These are phyloP conservation scores for Epichloe gansuensis DNA, from an alignment of 2,329 filamentous ascomycete species.

Conservation along the genomic window DNA sequence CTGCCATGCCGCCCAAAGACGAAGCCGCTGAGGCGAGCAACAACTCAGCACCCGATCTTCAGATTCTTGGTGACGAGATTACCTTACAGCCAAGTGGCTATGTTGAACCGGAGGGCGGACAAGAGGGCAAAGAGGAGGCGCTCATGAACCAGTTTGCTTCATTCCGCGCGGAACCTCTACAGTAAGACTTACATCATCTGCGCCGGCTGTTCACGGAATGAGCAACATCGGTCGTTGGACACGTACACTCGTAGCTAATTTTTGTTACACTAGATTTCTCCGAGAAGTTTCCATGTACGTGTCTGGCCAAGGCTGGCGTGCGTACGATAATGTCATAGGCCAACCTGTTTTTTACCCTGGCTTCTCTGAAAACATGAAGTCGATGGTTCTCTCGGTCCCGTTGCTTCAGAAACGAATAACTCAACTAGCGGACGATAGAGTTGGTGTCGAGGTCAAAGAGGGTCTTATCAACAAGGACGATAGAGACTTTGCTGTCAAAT, in stretches of 20 bases:
- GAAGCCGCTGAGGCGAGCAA: slow-evolving; percentile 17
- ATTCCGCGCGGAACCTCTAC: slow-evolving; percentile 59
- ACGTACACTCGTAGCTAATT: neutral
- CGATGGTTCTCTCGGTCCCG: slow-evolving; percentile 58
- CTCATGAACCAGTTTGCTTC: slow-evolving; percentile 75
- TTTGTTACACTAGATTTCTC: slow-evolving; percentile 51
- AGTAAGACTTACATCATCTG: slow-evolving; percentile 25
- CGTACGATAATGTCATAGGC: slow-evolving; percentile 80
- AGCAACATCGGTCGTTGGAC: neutral
- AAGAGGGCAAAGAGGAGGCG: slow-evolving; percentile 48
- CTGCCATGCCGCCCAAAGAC: slow-evolving; percentile 19
- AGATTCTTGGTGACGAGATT: slow-evolving; percentile 62
- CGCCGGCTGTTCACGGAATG: neutral
- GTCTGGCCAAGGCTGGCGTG: slow-evolving; percentile 86
- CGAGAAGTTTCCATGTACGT: slow-evolving; percentile 90
- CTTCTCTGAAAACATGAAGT: slow-evolving; percentile 83
- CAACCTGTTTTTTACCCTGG: slow-evolving; percentile 89
- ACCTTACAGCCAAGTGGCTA: slow-evolving; percentile 63
- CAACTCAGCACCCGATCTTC: slow-evolving; percentile 56
- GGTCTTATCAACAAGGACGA: slow-evolving; percentile 49
- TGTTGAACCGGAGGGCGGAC: slow-evolving; percentile 37
- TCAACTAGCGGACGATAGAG: slow-evolving; percentile 61
- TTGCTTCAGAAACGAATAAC: slow-evolving; percentile 63
- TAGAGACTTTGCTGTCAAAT: slow-evolving; percentile 37
- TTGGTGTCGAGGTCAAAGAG: slow-evolving; percentile 64